Conservation (phyloP, 2,329 filamentous ascomycete genomes). For the Colletotrichum higginsianum region DNA sequence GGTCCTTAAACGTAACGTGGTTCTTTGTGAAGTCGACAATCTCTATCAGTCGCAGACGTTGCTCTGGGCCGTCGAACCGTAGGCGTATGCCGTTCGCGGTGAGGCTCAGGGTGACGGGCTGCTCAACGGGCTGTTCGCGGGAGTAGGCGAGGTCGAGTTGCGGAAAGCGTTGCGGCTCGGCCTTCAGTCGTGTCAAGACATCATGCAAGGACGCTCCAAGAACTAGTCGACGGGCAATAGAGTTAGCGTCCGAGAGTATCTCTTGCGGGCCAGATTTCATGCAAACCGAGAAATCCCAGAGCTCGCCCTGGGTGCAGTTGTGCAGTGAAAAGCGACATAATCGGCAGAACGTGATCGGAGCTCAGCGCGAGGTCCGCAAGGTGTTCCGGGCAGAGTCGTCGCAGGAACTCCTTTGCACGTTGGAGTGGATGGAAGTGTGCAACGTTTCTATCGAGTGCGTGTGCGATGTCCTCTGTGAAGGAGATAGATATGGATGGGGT, state of each 20-base stretch:
- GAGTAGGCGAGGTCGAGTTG: constrained; percentile 88
- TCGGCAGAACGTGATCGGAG: constrained; percentile 34
- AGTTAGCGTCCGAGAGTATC: constrained; percentile 43
- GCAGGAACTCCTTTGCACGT: constrained; percentile 4
- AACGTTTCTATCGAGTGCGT: constrained; percentile 12
- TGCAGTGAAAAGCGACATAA: constrained; percentile 68
- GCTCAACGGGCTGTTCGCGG: constrained; percentile 78
- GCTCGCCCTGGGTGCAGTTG: constrained; percentile 78
- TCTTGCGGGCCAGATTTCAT: constrained; percentile 28
- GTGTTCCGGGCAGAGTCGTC: constrained; percentile 32
- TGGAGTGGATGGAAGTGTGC: not conserved
- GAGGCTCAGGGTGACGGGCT: constrained; percentile 82
- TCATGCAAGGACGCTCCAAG: constrained; percentile 94
- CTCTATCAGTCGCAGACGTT: constrained; percentile 91
- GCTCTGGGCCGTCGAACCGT: constrained; percentile 94
- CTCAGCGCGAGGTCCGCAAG: constrained; percentile 36
- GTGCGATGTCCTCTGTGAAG: not conserved
- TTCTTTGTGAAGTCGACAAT: constrained; percentile 91
- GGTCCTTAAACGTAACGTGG: constrained; percentile 83
- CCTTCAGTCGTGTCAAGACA: constrained; percentile 87
- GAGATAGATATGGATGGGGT: not conserved
- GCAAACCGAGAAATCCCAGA: constrained; percentile 71
- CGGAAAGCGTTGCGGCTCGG: constrained; percentile 86
- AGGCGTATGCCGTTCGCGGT: constrained; percentile 90
- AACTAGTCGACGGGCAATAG: constrained; percentile 63